Base-by-base conservation (phyloP, 169 alveolate genomes). In the Theileria sp. region DNA sequence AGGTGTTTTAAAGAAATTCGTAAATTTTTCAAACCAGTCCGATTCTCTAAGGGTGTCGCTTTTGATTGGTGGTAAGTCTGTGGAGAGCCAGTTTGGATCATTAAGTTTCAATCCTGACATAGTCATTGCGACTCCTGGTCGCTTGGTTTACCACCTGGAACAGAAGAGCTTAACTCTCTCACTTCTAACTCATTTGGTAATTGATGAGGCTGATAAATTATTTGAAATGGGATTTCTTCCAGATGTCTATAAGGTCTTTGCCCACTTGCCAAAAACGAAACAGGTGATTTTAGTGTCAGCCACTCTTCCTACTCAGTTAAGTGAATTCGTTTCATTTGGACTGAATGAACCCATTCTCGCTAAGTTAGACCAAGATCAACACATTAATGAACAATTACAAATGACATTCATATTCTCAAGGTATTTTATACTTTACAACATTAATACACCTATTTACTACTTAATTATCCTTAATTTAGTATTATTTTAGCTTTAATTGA, bases 151-250 rank as follows among this genome's bases (percentile, higher is more conserved):
- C 80, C 97, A 95, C 80, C 88, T 97, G 67, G 94, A 91, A 75
- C 98, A 96, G 85, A 93, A 93, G n/a, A 94, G 97, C 44, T 62
- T 96, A 65, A 92, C 92, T 69, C 85, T 96, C 69, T 87, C 81
- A 69, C 92, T 92, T 70, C 93, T 95, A 25, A 95, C 94, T 85
- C 88, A 94, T 58, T 86, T 96, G 44, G 92, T 97, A 64, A 92
- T 96, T 64, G 99, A 97, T 85, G 99, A 97, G 85, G 98, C 98
- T 15, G 99, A 97, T 90, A 88, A 95, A 64, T 86, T 97, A 61
- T 94, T 97, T 89, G 99, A 97, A 81, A 79, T 96, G 94, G 98
- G 98, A 32, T 93, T 96, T 78, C 86, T 97, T 50, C 96, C 95
- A 68, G 83, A 71, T 54, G 86, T 91, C 10, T 87, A 87, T 65